These are phyloP conservation scores for Pleurotus eryngii DNA, from an alignment of 768 basidiomycete species.

Conservation along the genomic window DNA sequence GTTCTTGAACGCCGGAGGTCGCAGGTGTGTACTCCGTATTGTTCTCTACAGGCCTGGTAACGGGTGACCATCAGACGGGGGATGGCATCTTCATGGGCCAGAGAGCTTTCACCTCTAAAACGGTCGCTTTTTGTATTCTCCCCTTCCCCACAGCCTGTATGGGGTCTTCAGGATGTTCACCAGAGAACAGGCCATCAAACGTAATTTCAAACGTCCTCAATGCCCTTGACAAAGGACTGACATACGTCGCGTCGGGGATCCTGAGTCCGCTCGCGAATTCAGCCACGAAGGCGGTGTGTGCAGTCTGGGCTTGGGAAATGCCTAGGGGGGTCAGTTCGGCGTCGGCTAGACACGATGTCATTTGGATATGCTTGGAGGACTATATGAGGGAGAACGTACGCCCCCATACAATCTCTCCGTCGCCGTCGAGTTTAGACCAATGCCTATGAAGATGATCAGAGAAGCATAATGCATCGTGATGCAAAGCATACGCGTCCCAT, in stretches of 20 bases:
- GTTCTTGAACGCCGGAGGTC: slow-evolving; percentile 55
- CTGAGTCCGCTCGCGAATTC: slow-evolving; percentile 45
- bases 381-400: slow-evolving; percentile 40
- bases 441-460: slow-evolving; percentile 33
- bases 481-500: slow-evolving; percentile 55
- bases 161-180: too few relatives aligned
- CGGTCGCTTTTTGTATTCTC: too few relatives aligned
- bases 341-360: slow-evolving; percentile 43
- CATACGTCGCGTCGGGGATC: slow-evolving; percentile 53
- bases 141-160: too few relatives aligned
- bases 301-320: slow-evolving; percentile 48
- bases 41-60: slow-evolving; percentile 62
- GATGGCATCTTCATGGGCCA: neutral
- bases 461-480: neutral
- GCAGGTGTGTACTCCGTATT: slow-evolving; percentile 66
- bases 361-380: neutral
- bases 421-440: slow-evolving; percentile 62
- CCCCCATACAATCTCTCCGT: slow-evolving; percentile 70
- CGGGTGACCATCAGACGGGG: neutral
- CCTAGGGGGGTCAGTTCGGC: slow-evolving; percentile 60
- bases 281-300: slow-evolving; percentile 41
- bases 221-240: slow-evolving; percentile 63
- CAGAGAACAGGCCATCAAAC: slow-evolving; percentile 34
- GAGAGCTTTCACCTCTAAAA: neutral
- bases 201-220: slow-evolving; percentile 52